Conservation (phyloP, 1,284 basidiomycete species). For the Ustilago xerochloae region DNA sequence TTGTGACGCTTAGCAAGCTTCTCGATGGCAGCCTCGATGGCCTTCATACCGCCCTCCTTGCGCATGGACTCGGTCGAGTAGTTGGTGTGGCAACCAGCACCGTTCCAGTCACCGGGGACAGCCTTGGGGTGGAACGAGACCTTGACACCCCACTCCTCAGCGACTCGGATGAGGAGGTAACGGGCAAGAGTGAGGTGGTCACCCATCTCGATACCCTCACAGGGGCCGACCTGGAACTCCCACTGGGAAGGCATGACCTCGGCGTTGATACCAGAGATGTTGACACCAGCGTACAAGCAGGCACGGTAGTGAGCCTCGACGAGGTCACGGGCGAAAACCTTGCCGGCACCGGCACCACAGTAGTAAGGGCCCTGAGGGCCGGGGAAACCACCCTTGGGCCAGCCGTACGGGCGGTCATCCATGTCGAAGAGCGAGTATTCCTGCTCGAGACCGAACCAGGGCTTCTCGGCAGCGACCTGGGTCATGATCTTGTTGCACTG, state of each 20-base stretch:
- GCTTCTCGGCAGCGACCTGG: constrained; percentile 70
- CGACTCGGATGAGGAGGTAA: constrained; percentile 69
- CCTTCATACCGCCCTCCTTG: constrained; percentile 79
- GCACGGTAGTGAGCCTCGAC: constrained; percentile 98
- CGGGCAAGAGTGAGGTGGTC: constrained; percentile 74
- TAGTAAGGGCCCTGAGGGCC: constrained; percentile 99
- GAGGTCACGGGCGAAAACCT: constrained; percentile 97
- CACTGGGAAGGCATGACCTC: constrained; percentile 99
- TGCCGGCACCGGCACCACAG: constrained; percentile 98
- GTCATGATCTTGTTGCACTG: constrained; percentile 64
- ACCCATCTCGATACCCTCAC: constrained; percentile 96
- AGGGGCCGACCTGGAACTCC: constrained; percentile 99
- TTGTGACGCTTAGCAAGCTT: constrained; percentile 70
- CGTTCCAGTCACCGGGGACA: constrained; percentile 98
- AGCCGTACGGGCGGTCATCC: constrained; percentile 91
- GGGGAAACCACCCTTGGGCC: constrained; percentile 93
- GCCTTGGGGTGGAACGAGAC: constrained; percentile 99
- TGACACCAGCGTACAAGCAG: constrained; percentile 95
- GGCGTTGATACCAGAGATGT: constrained; percentile 99
- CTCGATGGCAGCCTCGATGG: constrained; percentile 90
- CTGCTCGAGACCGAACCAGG: constrained; percentile 99
- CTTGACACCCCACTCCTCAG: constrained; percentile 98
- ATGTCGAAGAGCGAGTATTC: constrained; percentile 98
- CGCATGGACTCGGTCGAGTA: constrained; percentile 64
- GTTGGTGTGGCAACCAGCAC: constrained; percentile 82